Base-by-base conservation (phyloP, 768 basidiomycete species). In the Mycena chlorophos region DNA sequence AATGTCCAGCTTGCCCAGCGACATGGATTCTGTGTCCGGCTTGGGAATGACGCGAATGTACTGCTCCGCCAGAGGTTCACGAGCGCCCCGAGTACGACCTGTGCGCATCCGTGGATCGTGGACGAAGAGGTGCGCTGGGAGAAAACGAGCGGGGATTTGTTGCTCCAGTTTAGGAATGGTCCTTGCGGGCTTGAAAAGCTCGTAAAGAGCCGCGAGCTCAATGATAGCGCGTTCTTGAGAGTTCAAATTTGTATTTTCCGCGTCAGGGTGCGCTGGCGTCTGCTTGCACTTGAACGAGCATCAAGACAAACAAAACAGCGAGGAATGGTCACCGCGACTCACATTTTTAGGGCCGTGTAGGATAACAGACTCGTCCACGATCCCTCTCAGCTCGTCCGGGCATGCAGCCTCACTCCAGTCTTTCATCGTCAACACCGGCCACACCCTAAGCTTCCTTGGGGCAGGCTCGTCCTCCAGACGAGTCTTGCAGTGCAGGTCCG, bases 81-180 rank as follows among this genome's bases (percentile, higher is more conserved):
- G 19, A 17, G 23, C 48, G 29, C 22, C 16, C n/a, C 29, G 22
- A 5, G 23, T 23, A 23, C 39, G 43, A 4, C 25, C 14, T 25
- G 40, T 30, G 16, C 30, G 49, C 23, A 40, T 38, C 27, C 10
- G 3, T 8, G 19, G 13, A 26, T 56, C 49, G 3, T 31, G 10
- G 2, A 56, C 49, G 2, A 50, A 12, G 1, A 56, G 40, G 16
- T 45, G 37, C 23, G 50, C 55, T 29, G 49, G 55, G 2, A 56
- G 55, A 37, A 51, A 50, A 38, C 51, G 17, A 10, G 1, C 6
- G 16, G 49, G 26, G 20, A 56, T 56, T 40, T 37, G 55, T 17
- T 56, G 55, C 27, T 56, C 55, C 17, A 56, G 50, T 51, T 56
- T 56, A 17, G 55, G 55, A 17, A 39, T 22, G 30, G 8, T 46